Evolutionary conservation across 345 rosid genomes (phyloP).

Genomic region (Eucalyptus cloeziana): DNA sequence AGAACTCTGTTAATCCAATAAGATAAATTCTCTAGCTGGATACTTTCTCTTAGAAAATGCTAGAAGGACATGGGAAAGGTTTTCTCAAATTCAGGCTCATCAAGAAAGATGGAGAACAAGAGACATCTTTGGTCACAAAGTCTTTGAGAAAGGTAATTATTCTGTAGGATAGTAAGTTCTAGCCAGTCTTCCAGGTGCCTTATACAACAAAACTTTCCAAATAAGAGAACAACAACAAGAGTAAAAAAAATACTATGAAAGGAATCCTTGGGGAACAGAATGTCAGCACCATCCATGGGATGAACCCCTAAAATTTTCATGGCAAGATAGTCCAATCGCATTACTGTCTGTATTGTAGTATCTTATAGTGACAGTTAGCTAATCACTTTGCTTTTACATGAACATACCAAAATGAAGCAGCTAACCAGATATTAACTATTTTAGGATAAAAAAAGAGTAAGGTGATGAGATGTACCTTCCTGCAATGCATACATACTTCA

Average conservation of each 20-base stretch:
- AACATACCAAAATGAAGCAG: neutral
- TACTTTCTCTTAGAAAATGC: neutral
- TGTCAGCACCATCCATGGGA: neutral
- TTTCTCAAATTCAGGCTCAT: neutral
- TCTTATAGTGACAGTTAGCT: neutral
- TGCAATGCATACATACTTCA: constrained; percentile 82
- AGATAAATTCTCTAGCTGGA: neutral
- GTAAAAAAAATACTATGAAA: neutral
- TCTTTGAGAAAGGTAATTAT: neutral
- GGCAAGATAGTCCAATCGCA: neutral
- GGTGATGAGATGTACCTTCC: constrained; percentile 48
- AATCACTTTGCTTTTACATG: neutral
- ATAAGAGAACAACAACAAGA: neutral
- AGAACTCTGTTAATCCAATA: neutral
- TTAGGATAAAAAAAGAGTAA: neutral
- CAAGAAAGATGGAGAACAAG: neutral
- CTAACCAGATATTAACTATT: neutral
- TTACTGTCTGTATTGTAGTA: neutral
- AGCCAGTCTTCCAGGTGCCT: neutral
- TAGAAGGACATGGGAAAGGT: neutral
- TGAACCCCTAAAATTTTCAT: neutral
- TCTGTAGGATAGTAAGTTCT: neutral
- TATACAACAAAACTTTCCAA: neutral
- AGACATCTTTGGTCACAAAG: neutral
- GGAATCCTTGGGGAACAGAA: neutral